A percentile compares a stretch with the other conserved stretches of the same genome.
phyloP scores from a whole-genome alignment of 2,329 filamentous ascomycete genomes.

The Simplicillium sp. region DNA sequence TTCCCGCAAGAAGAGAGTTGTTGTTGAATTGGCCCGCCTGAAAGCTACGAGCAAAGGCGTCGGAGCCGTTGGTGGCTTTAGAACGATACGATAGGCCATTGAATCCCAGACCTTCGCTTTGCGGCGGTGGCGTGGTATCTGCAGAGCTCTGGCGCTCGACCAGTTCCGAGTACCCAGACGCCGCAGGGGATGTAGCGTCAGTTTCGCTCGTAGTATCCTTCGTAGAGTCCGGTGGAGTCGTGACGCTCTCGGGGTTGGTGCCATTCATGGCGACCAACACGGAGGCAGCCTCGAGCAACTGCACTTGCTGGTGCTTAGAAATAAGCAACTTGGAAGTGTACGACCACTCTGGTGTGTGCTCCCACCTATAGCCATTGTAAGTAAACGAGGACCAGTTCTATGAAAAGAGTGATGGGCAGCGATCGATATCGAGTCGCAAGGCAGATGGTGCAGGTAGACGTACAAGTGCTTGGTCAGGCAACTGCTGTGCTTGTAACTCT shows the following conservation, averaged over 20 bases:
- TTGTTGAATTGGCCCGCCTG: conserved; percentile 54
- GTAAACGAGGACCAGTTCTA: conserved; percentile 19
- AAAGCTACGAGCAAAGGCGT: conserved; percentile 66
- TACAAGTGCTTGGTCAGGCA: conserved; percentile 99
- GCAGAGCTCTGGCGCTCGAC: conserved; percentile 74
- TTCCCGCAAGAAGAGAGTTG: conserved; percentile 38
- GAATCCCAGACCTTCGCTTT: conserved; percentile 52
- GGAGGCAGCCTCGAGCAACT: conserved; percentile 93
- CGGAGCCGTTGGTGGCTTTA: conserved; percentile 51
- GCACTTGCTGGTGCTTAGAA: conserved; percentile 98
- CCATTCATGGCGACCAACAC: conserved; percentile 86
- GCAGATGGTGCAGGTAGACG: conserved; percentile 37
- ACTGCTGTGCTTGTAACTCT: conserved; percentile 99
- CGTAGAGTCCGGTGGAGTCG: conserved; percentile 55
- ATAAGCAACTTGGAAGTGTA: conserved; percentile 96
- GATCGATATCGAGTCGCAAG: too few species aligned
- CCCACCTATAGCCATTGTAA: conserved; percentile 63
- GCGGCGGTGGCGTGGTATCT: conserved; percentile 86
- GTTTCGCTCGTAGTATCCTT: conserved; percentile 67
- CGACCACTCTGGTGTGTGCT: conserved; percentile 97
- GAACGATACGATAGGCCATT: conserved; percentile 40
- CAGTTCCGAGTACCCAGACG: conserved; percentile 71
- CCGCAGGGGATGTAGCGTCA: conserved; percentile 72
- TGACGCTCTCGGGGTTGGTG: conserved; percentile 35
- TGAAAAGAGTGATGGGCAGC: too few species aligned